These are phyloP conservation scores for Ceratopteris richardii DNA, from an alignment of 75 land plant species.

Conservation along the genomic window DNA sequence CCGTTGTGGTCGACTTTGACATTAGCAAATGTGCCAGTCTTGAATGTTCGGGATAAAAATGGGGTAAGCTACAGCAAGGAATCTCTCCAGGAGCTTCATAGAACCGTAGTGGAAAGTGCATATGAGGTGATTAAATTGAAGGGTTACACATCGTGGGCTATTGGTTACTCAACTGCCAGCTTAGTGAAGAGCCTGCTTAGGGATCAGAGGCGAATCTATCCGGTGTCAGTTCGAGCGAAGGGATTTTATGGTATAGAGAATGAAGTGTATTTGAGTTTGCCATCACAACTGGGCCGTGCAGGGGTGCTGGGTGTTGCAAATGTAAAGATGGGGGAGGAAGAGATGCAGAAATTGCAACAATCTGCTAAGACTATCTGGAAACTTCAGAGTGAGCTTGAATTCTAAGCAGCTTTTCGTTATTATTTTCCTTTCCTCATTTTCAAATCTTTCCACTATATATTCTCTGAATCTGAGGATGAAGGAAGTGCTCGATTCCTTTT, in stretches of 20 bases:
- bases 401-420: no score
- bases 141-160: no score
- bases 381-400: no score
- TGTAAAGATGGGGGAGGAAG: constrained; percentile 49
- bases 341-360: constrained; percentile 22
- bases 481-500: no score
- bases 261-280: constrained; percentile 71
- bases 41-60: constrained; percentile 36
- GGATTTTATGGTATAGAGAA: constrained; percentile 64
- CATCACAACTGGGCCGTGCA: constrained; percentile 60
- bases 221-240: constrained; percentile 77
- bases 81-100: constrained; percentile 15
- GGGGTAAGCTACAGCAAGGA: constrained; percentile 31
- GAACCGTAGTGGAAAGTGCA: constrained; percentile 20
- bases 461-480: no score
- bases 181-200: constrained; percentile 62
- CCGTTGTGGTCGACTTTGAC: constrained; percentile 85
- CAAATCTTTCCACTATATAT: no score
- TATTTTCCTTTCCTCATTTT: no score
- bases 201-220: constrained; percentile 64
- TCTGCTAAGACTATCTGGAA: constrained; percentile 59
- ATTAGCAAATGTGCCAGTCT: constrained; percentile 59
- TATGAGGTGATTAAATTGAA: constrained; percentile 75
- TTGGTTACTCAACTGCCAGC: no score
- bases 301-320: constrained; percentile 59